Evolutionary conservation across 2,329 filamentous ascomycete genomes (phyloP), one percentile per base, ranked within the genome.

Genomic region (Ophiognomonia clavigignenti-juglandacearum): DNA sequence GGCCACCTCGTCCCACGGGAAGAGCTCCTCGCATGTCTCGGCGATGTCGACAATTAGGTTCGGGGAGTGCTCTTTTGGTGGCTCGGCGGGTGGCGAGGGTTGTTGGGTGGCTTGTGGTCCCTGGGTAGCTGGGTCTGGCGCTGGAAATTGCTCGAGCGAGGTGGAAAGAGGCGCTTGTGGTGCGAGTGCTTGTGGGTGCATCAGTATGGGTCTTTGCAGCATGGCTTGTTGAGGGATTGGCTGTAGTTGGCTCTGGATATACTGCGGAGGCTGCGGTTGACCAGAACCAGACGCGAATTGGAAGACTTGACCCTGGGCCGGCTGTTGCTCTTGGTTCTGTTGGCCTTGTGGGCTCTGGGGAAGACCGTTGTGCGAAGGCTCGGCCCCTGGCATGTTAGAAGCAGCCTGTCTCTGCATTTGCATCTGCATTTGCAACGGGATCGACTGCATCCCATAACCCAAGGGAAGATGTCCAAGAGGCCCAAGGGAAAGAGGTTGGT

Each of bases 41-140:
- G 72, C 71, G 19, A 76, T 67, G 55, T 76, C 73, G 20, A 74
- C 68, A 31, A 74, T 68, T 20, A 73, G 62, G 48, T 61, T 63
- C 3, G 58, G 59, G 19, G 58, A 64, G 31, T 62, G 64, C 47
- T 67, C 69, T 22, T 62, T 62, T 35, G 62, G 61, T 26, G n/a
- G n/a, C n/a, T n/a, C n/a, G n/a, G 53, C 46, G 10, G 59, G 56
- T 8, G 56, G 57, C 8, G 44, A 10, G 26, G 37, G 19, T 4
- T 4, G 10, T 37, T 23, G 18, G n/a, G 18, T 14, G 8, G 3
- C 6, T 20, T 22, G 35, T 18, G 18, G 4, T 22, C 18, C 31
- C 57, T 62, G 40, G 50, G 46, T 14, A 50, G 45, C 8, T 32
- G 39, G 23, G 7, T 45, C 16, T 42, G n/a, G n/a, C n/a, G n/a